A percentile compares a stretch with the other conserved stretches of the same genome.
phyloP scores from a whole-genome alignment of 768 basidiomycete genomes.

The button mushroom (Agaricus bisporus) region DNA sequence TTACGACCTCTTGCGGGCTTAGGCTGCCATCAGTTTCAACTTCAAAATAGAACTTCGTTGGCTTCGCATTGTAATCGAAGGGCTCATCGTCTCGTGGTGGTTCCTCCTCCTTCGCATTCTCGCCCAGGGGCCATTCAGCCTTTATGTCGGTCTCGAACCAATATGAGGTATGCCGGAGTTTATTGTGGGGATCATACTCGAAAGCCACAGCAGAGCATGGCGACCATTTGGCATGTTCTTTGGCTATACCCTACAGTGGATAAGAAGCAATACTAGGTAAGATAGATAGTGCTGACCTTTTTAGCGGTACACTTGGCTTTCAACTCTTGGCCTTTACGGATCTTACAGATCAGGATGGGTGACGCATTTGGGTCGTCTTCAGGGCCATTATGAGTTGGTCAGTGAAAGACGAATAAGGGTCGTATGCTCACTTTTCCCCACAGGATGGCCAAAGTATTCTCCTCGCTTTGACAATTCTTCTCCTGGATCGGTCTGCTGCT shows the following conservation, averaged over 20 bases:
- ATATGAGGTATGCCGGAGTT: slow-evolving; percentile 89
- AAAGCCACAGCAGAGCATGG: slow-evolving; percentile 93
- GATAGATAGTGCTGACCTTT: slow-evolving; percentile 54
- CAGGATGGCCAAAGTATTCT: slow-evolving; percentile 73
- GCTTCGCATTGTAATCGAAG: slow-evolving; percentile 86
- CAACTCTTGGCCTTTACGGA: slow-evolving; percentile 91
- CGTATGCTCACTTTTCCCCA: slow-evolving; percentile 65
- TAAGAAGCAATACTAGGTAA: not conserved
- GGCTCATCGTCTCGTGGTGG: slow-evolving; percentile 70
- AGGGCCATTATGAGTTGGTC: slow-evolving; percentile 2
- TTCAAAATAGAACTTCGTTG: slow-evolving; percentile 88
- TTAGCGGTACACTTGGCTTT: slow-evolving; percentile 83
- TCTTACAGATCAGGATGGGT: slow-evolving; percentile 85
- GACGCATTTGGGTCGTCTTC: slow-evolving; percentile 53
- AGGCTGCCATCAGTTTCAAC: slow-evolving; percentile 93
- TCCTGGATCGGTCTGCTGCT: slow-evolving; percentile 40
- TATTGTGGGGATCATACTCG: slow-evolving; percentile 98
- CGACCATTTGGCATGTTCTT: slow-evolving; percentile 99
- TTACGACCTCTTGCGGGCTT: slow-evolving; percentile 82
- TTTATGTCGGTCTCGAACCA: slow-evolving; percentile 86
- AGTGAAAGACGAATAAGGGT: slow-evolving; percentile 1
- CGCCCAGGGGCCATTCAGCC: slow-evolving; percentile 87
- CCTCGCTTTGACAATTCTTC: slow-evolving; percentile 73
- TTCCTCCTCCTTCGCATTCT: slow-evolving; percentile 83
- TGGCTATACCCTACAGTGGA: slow-evolving; percentile 77